Base-by-base conservation (phyloP, 257 asterid species). In the Lavandula angustifolia region DNA sequence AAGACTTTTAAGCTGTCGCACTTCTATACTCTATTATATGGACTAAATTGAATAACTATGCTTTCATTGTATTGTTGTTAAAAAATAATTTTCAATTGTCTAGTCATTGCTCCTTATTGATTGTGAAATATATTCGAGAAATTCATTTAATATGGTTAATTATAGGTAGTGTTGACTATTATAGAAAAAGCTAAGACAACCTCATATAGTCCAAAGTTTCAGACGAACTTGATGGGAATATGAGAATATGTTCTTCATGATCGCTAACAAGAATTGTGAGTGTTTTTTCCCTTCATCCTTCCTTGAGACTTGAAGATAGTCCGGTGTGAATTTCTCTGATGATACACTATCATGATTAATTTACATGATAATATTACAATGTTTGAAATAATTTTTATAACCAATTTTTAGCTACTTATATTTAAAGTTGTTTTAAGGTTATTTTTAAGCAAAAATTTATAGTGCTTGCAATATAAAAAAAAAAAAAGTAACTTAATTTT, bases 191-290 rank as follows among this genome's bases (percentile, higher is more conserved):
- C 52, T 32, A 67, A 18, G 49, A 59, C 51, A 62, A 56, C 63
- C 61, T 43, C 55, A 64, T 44, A 62, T 14, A 65, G 34, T 64
- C 56, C 71, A 59, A 67, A 51, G 31, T 11, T 54, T 54, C 37
- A 52, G 34, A 31, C 10, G 33, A 44, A 55, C 48, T 58, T 72
- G 51, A 59, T 58, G 47, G 41, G 57, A 31, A 49, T n/a, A 32
- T 50, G 63, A 72, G 43, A 40, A 69, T 31, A 61, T 48, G 67
- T 59, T 38, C 43, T 4, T 38, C 43, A 38, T 38, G 9, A 38
- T 38, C 43, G 9, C 43, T 38, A 4, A 4, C 8, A 35, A 0
- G 40, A 35, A n/a, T 1, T 7, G 32, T 35, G 9, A 14, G 27
- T 55, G 47, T 35, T 4, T 35, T 35, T 35, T 40, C 44, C 44